Evolutionary conservation across 108 stramenopile species (phyloP), one percentile per base, ranked within the genome.

Genomic region (Cyclotella cryptica): DNA sequence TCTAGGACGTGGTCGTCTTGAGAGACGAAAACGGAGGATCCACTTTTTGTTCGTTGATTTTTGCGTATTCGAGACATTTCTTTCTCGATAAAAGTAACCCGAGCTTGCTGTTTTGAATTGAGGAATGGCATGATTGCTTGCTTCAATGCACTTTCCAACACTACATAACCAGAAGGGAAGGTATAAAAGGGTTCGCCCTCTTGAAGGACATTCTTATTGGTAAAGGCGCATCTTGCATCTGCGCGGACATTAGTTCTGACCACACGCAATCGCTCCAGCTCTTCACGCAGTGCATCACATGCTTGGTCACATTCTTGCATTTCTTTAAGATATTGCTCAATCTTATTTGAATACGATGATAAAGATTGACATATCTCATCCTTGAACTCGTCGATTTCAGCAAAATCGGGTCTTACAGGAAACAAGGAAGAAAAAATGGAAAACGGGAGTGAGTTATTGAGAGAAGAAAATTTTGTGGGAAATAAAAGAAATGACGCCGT

Each of bases 371-470:
- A 91, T 47, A 96, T 96, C 69, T 96, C 95, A 73, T 92, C 93
- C 81, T 96, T 93, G 80, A 96, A 91, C 58, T 90, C 85, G 75
- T 96, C 93, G 45, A 96, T 96, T 73, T 92, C 89, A 18, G 92
- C 89, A 85, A 94, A 92, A 71, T 94, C 95, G 19, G 92, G 92
- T 26, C 80, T 81, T 51, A 1, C 28, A 27, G 17, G 24, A 73
- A 43, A 29, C 10, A 27, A 40, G 3, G 39, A 35, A 15, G 76
- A 45, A 71, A 47, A 1, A 5, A 14, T 22, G 22, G 14, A 1
- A 40, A 41, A n/a, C n/a, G n/a, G n/a, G n/a, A n/a, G n/a, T n/a
- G 39, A 63, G 46, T 28, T 15, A 53, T n/a, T 27, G 5, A 10
- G 11, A 15, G 17, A 52, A 17, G 70, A 72, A 35, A 3, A 41